phyloP scores from a whole-genome alignment of 2,329 filamentous ascomycete genomes.

The Stagonosporopsis vannaccii region DNA sequence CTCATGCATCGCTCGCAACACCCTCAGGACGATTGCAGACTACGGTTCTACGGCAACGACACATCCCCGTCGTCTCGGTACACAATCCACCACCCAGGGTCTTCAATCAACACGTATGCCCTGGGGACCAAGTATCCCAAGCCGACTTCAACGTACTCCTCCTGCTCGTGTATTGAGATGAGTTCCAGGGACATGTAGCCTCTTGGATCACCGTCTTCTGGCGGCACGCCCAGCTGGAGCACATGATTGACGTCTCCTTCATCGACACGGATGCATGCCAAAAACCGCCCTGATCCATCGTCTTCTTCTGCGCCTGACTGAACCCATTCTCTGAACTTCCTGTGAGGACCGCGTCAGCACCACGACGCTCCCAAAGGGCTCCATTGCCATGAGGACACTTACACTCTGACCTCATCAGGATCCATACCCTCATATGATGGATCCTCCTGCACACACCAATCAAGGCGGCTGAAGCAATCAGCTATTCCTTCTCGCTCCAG shows the following conservation, averaged over 20 bases:
- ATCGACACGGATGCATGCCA: background rate
- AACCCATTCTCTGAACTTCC: too few species aligned
- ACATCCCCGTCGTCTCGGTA: background rate
- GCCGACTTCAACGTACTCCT: background rate
- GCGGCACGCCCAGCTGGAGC: background rate
- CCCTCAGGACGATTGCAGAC: too few species aligned
- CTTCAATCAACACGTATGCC: background rate
- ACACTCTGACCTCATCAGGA: background rate
- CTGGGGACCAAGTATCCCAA: background rate
- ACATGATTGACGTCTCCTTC: background rate
- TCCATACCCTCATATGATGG: background rate
- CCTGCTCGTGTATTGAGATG: background rate
- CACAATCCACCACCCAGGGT: background rate
- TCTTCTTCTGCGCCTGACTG: background rate
- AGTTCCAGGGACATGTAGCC: background rate
- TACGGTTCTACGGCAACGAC: background rate
- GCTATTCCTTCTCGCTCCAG: background rate
- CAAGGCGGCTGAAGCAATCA: background rate
- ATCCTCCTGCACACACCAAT: slow-evolving; percentile 14
- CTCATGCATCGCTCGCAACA: background rate
- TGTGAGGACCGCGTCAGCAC: too few species aligned
- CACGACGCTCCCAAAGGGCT: too few species aligned
- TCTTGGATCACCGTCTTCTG: background rate
- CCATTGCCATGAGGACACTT: too few species aligned
- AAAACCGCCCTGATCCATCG: background rate